These are phyloP conservation scores for Clitoria ternatea DNA, from an alignment of 306 rosid genomes.

Conservation along the genomic window DNA sequence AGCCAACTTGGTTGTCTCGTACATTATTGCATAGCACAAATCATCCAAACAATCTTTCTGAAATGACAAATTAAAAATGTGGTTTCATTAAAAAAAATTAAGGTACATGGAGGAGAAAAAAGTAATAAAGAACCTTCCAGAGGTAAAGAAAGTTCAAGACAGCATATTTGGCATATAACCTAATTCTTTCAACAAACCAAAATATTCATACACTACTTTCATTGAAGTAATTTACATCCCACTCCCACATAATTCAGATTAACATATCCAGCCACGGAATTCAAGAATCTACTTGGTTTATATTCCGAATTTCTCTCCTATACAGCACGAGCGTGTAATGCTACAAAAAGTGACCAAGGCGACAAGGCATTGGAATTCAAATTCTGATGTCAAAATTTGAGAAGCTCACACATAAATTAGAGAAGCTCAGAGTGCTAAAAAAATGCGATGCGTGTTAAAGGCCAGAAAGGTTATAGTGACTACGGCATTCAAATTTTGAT, in stretches of 20 bases:
- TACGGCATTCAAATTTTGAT: not conserved
- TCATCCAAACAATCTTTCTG: slow-evolving; percentile 75
- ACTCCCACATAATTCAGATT: not conserved
- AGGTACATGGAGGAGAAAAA: not conserved
- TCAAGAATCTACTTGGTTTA: not conserved
- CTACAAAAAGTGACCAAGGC: too few species aligned
- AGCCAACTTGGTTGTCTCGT: slow-evolving; percentile 76
- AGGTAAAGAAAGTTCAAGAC: not conserved
- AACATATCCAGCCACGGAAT: not conserved
- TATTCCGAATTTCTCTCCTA: not conserved
- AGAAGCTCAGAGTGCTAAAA: not conserved
- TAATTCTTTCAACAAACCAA: not conserved
- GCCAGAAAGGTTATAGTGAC: not conserved
- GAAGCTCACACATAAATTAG: not conserved
- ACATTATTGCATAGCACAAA: slow-evolving; percentile 74
- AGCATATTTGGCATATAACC: not conserved
- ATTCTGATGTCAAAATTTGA: too few species aligned
- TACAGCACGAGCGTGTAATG: not conserved
- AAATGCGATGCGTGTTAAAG: not conserved
- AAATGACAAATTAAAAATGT: not conserved
- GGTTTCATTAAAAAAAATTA: not conserved
- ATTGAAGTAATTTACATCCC: not conserved
- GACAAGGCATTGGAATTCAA: too few species aligned
- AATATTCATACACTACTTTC: not conserved
- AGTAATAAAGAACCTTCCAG: not conserved